Conservation (phyloP, 2,329 filamentous ascomycete species). For the Claviceps quebecensis region DNA sequence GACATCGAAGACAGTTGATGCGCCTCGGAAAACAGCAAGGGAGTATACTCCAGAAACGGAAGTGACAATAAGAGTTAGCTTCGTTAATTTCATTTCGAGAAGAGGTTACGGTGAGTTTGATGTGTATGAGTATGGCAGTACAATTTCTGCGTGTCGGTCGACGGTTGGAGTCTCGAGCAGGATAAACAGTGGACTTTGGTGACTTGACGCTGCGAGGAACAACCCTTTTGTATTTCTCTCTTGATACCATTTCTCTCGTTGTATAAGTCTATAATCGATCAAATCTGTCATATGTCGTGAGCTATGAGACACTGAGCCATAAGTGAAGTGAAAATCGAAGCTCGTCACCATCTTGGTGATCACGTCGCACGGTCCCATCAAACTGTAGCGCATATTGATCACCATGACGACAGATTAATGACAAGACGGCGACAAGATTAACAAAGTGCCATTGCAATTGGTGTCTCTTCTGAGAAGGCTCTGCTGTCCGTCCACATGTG, state of each 20-base stretch:
- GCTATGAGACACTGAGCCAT: not conserved
- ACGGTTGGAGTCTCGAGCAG: not conserved
- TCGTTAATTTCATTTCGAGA: conserved; percentile 4
- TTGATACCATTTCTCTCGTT: not conserved
- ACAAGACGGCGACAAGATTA: no score
- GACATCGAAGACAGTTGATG: not conserved
- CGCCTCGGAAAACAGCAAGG: conserved; percentile 1
- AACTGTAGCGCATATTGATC: not conserved
- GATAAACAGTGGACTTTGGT: not conserved
- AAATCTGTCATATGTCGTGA: not conserved
- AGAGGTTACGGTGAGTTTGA: not conserved
- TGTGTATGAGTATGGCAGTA: not conserved
- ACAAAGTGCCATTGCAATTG: not conserved
- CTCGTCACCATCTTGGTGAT: not conserved
- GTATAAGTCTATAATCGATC: not conserved
- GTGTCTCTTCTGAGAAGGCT: no score
- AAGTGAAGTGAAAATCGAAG: not conserved
- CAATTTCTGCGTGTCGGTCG: not conserved
- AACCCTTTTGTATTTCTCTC: no score
- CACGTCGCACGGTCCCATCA: not conserved
- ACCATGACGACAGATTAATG: no score
- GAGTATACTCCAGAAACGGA: conserved; percentile 1
- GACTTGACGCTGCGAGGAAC: not conserved
- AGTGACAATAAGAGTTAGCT: not conserved
- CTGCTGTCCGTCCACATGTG: not conserved